These are phyloP conservation scores for Penicillium sp. DNA, from an alignment of 2,329 filamentous ascomycete genomes.

Conservation along the genomic window DNA sequence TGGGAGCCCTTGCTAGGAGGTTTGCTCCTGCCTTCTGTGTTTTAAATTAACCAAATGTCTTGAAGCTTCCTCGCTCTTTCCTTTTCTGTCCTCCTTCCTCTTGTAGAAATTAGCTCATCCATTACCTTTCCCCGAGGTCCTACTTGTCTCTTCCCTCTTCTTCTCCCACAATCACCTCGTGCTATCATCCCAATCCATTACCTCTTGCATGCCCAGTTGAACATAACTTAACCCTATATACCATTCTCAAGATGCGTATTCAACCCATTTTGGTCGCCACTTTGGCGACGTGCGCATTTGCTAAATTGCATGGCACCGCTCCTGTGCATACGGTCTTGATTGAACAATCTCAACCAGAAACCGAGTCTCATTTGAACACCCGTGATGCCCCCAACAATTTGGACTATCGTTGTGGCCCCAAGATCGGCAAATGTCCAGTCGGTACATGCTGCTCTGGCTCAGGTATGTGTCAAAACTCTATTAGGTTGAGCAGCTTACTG, in stretches of 20 bases:
- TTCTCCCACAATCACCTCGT: background rate
- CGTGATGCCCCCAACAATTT: slow-evolving; percentile 17
- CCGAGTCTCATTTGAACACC: slow-evolving; percentile 8
- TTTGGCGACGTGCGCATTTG: slow-evolving; percentile 13
- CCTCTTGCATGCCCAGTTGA: background rate
- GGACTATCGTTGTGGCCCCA: slow-evolving; percentile 37
- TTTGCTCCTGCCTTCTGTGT: background rate
- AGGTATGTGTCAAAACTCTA: slow-evolving; percentile 28
- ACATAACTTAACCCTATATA: slow-evolving; percentile 6
- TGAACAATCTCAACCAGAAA: background rate
- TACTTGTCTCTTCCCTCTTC: background rate
- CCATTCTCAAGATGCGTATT: slow-evolving; percentile 3
- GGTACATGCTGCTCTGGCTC: slow-evolving; percentile 42
- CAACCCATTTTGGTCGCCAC: background rate
- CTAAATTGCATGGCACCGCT: background rate
- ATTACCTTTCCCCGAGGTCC: too few species aligned
- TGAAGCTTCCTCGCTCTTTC: background rate
- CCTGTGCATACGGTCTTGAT: slow-evolving; percentile 4
- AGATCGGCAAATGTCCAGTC: slow-evolving; percentile 35
- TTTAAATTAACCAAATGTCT: background rate
- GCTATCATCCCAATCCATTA: background rate
- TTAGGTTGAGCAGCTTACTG: background rate
- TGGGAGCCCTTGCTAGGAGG: background rate
- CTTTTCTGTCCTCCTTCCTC: background rate
- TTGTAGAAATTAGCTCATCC: slow-evolving; percentile 1